Percentiles rank a stretch among this genome's conserved stretches.
These are phyloP conservation scores for Colletotrichum coccodes DNA, from an alignment of 2,329 filamentous ascomycete genomes.

Conservation along the genomic window DNA sequence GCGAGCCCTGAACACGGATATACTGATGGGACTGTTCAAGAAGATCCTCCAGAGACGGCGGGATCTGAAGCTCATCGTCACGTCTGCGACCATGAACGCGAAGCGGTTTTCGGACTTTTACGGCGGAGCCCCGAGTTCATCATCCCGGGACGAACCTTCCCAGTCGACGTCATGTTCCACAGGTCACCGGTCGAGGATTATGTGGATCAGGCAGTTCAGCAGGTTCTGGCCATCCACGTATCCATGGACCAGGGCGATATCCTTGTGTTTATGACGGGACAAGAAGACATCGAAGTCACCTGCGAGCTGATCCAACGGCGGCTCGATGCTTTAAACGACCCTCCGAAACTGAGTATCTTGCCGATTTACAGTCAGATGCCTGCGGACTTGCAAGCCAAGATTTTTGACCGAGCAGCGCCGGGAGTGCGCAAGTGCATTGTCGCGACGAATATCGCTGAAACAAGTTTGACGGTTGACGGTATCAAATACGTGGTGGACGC, in stretches of 20 bases:
- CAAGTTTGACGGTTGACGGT: slow-evolving; percentile 95
- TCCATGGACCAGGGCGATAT: slow-evolving; percentile 95
- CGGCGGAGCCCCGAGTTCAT: slow-evolving; percentile 96
- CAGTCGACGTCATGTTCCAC: slow-evolving; percentile 96
- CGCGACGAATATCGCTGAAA: slow-evolving; percentile 98
- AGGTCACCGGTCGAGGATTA: slow-evolving; percentile 97
- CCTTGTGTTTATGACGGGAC: slow-evolving; percentile 98
- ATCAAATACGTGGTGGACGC: slow-evolving; percentile 99
- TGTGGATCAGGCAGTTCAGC: slow-evolving; percentile 95
- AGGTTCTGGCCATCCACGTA: slow-evolving; percentile 94
- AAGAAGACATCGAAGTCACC: slow-evolving; percentile 97
- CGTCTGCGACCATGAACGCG: slow-evolving; percentile 98
- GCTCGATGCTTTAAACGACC: slow-evolving; percentile 89
- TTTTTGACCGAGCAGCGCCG: slow-evolving; percentile 90
- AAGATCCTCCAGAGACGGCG: slow-evolving; percentile 91
- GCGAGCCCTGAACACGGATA: slow-evolving; percentile 94
- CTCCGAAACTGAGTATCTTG: slow-evolving; percentile 91
- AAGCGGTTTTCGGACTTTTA: slow-evolving; percentile 97
- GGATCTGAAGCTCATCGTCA: slow-evolving; percentile 96
- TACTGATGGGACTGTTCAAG: slow-evolving; percentile 97
- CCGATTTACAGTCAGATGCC: slow-evolving; percentile 99
- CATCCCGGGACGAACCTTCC: slow-evolving; percentile 95
- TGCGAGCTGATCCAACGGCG: slow-evolving; percentile 93
- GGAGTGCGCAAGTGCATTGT: slow-evolving; percentile 98
- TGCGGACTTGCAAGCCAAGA: slow-evolving; percentile 95